Evolutionary conservation across 2,329 filamentous ascomycete species (phyloP).

Genomic region (Ophiostoma populinum): DNA sequence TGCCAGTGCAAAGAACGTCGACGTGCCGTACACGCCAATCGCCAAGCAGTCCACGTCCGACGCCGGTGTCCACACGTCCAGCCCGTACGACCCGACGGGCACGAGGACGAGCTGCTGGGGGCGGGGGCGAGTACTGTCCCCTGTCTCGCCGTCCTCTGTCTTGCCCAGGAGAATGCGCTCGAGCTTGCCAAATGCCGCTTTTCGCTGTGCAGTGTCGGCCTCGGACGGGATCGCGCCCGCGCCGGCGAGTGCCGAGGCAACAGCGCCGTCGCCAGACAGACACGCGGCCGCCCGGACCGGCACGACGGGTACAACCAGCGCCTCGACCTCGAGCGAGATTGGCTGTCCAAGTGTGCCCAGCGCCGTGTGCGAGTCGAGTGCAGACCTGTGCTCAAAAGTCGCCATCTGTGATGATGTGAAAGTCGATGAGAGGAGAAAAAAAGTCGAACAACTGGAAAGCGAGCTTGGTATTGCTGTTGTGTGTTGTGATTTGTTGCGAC

Average conservation of each 20-base stretch:
- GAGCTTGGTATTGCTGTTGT: no score
- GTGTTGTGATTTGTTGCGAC: no score
- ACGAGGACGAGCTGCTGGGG: conserved; percentile 29
- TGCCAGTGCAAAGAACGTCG: conserved; percentile 43
- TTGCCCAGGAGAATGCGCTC: conserved; percentile 2
- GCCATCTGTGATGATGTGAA: neutral
- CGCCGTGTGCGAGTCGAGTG: no score
- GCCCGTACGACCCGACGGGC: conserved; percentile 47
- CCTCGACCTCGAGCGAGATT: conserved; percentile 10
- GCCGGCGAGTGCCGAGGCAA: conserved; percentile 22
- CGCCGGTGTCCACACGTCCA: conserved; percentile 40
- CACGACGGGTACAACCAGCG: conserved; percentile 19
- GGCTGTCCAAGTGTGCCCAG: no score
- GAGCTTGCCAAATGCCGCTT: conserved; percentile 10
- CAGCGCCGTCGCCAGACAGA: conserved; percentile 17
- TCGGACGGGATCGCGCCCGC: conserved; percentile 28
- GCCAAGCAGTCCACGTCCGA: conserved; percentile 52
- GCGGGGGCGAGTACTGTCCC: conserved; percentile 12
- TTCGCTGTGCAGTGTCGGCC: conserved; percentile 19
- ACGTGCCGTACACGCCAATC: conserved; percentile 42
- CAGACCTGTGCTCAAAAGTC: no score
- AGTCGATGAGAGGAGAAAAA: no score
- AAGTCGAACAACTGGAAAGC: no score
- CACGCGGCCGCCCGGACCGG: conserved; percentile 15
- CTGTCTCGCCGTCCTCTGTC: neutral